Conservation (phyloP, 176 grass and related monocot species). For the Areca catechu region DNA sequence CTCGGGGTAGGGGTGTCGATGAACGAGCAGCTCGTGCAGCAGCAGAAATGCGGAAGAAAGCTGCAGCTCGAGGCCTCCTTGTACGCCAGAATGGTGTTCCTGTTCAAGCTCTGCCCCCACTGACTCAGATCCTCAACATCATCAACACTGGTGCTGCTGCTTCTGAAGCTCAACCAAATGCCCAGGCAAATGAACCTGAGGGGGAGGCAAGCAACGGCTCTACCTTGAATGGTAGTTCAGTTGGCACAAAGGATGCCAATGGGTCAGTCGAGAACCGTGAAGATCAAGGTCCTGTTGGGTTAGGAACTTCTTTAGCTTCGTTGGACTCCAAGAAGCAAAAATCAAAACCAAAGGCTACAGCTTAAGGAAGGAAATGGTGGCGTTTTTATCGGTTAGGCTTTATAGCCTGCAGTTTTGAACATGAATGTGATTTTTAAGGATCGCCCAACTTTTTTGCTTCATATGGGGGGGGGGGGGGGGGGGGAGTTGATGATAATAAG, state of each 20-base stretch:
- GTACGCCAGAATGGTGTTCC: conserved; percentile 37
- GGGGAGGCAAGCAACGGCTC: conserved; percentile 15
- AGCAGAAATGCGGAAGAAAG: conserved; percentile 67
- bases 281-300: conserved; percentile 46
- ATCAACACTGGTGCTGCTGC: conserved; percentile 34
- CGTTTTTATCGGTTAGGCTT: background rate
- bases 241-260: conserved; percentile 18
- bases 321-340: conserved; percentile 89
- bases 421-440: background rate
- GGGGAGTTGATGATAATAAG: too few species aligned
- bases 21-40: conserved; percentile 70
- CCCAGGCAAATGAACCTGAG: conserved; percentile 14
- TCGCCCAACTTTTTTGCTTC: background rate
- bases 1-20: conserved; percentile 55
- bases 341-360: conserved; percentile 36
- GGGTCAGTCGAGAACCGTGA: conserved; percentile 10
- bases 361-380: conserved; percentile 1
- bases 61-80: conserved; percentile 62
- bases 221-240: conserved; percentile 20
- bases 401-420: background rate
- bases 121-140: conserved; percentile 54
- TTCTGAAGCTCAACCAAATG: conserved; percentile 14
- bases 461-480: too few species aligned
- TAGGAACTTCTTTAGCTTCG: conserved; percentile 43
- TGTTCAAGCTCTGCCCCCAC: conserved; percentile 13